Conservation (phyloP, 345 rosid genomes). For the Stellera chamaejasme region DNA sequence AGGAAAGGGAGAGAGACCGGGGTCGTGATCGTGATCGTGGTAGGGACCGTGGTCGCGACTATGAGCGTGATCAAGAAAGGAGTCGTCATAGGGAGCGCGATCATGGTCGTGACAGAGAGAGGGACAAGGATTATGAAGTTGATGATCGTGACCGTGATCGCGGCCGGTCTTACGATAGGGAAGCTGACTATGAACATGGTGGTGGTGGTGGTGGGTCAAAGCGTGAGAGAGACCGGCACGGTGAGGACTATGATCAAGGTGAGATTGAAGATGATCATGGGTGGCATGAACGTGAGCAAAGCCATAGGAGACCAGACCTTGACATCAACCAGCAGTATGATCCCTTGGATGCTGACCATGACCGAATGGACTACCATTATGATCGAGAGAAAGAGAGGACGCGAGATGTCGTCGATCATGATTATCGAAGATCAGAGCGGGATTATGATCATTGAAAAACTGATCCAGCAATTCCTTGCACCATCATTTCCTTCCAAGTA, state of each 20-base stretch:
- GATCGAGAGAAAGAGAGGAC: conserved; percentile 26
- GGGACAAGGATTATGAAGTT: conserved; percentile 44
- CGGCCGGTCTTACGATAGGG: conserved; percentile 57
- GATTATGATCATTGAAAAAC: conserved; percentile 15
- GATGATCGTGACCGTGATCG: conserved; percentile 44
- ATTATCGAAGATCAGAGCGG: conserved; percentile 25
- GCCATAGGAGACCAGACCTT: conserved; percentile 36
- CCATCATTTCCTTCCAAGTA: background rate
- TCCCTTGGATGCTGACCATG: conserved; percentile 35
- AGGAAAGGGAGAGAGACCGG: conserved; percentile 44
- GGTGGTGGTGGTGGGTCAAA: conserved; percentile 41
- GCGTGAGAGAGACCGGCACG: conserved; percentile 46
- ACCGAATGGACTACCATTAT: conserved; percentile 47
- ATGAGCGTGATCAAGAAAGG: conserved; percentile 43
- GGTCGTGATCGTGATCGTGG: conserved; percentile 32
- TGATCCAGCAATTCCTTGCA: too few relatives aligned
- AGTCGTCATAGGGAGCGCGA: conserved; percentile 48
- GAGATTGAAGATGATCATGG: conserved; percentile 47
- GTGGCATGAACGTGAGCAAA: conserved; percentile 45
- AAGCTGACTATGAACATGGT: conserved; percentile 44
- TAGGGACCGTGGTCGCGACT: conserved; percentile 31
- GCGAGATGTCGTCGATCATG: conserved; percentile 12
- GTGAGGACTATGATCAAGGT: conserved; percentile 52
- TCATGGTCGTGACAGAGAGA: conserved; percentile 28
- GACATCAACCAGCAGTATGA: conserved; percentile 41